These are phyloP conservation scores for Globisporangium takayamanum DNA, from an alignment of 352 stramenopile species.

Conservation along the genomic window DNA sequence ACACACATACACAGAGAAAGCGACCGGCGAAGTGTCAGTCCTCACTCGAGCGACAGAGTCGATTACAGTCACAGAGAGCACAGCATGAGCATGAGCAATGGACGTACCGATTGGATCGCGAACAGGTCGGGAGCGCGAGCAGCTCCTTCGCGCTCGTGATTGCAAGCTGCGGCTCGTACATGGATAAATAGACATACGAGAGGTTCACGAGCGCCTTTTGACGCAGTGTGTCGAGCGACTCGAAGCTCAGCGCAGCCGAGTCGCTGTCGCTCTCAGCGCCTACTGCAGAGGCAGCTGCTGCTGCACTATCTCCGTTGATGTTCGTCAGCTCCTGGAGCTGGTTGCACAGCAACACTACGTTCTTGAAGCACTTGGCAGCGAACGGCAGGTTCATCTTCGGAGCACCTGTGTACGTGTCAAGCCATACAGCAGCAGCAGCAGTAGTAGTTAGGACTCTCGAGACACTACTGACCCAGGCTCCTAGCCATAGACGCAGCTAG, in stretches of 20 bases:
- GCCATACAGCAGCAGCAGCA: neutral
- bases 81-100: neutral
- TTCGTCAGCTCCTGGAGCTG: slow-evolving; percentile 51
- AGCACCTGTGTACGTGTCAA: slow-evolving; percentile 11
- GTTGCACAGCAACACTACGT: slow-evolving; percentile 76
- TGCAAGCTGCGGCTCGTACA: slow-evolving; percentile 87
- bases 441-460: neutral
- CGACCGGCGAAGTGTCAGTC: neutral
- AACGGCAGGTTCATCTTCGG: slow-evolving; percentile 84
- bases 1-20: neutral
- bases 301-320: slow-evolving; percentile 22
- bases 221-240: slow-evolving; percentile 59
- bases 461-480: neutral
- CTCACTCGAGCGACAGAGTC: neutral
- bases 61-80: neutral
- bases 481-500: too few species aligned
- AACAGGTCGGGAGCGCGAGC: slow-evolving; percentile 55
- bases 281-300: slow-evolving; percentile 10
- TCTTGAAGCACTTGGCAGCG: slow-evolving; percentile 86
- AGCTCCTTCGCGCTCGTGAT: slow-evolving; percentile 80
- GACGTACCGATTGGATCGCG: slow-evolving; percentile 56
- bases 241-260: slow-evolving; percentile 28
- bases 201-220: slow-evolving; percentile 86
- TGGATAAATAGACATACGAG: slow-evolving; percentile 87
- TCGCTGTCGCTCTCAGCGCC: slow-evolving; percentile 18